Conservation (phyloP, 139 green algal species). For the Haematococcus sp. region DNA sequence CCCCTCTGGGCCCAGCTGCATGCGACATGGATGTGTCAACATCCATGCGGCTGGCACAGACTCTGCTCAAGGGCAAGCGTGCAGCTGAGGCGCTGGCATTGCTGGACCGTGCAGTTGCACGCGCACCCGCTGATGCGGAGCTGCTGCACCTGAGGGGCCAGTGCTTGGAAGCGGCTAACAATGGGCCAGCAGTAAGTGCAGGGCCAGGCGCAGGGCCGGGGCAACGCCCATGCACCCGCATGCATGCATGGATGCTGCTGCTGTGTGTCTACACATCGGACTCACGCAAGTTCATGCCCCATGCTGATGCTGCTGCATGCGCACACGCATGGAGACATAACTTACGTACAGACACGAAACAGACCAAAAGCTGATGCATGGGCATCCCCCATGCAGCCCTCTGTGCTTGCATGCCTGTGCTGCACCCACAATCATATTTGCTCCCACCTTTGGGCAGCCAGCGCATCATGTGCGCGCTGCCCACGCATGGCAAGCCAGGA, state of each 20-base stretch:
- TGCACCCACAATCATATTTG: not conserved
- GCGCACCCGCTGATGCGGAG: slow-evolving; percentile 20
- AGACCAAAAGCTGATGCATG: no score
- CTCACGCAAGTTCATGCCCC: no score
- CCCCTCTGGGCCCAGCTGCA: not conserved
- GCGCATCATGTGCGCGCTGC: no score
- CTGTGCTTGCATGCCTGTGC: not conserved
- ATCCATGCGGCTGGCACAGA: not conserved
- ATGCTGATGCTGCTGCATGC: no score
- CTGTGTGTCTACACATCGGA: no score
- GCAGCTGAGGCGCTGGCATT: slow-evolving; percentile 12
- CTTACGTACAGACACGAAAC: no score
- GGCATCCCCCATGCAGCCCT: not conserved
- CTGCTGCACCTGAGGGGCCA: slow-evolving; percentile 52
- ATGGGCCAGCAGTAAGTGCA: slow-evolving; percentile 32
- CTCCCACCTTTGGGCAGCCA: no score
- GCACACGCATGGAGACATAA: no score
- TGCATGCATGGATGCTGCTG: slow-evolving; percentile 4
- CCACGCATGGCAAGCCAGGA: no score
- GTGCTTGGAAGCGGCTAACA: slow-evolving; percentile 43
- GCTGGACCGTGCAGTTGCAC: slow-evolving; percentile 16
- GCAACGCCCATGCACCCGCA: not conserved
- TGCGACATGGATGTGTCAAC: slow-evolving; percentile 1
- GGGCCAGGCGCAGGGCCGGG: no score
- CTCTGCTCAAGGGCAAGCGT: slow-evolving; percentile 1